A percentile compares a stretch with the other conserved stretches of the same genome.
Conservation (phyloP, 495 filamentous ascomycete genomes). For the Penicillium cinerascens region DNA sequence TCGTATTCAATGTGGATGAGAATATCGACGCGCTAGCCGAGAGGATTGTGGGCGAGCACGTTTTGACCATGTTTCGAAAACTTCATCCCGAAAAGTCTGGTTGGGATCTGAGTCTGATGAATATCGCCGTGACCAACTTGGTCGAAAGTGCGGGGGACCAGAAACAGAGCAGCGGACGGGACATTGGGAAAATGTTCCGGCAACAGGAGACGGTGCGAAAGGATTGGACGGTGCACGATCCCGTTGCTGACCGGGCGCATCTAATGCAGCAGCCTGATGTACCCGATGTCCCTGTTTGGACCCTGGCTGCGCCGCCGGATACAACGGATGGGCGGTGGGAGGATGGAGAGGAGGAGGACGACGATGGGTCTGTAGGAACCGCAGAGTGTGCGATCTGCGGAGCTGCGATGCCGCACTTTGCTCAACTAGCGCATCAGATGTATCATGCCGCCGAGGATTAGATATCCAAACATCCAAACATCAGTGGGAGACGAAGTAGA, state of each 20-base stretch:
- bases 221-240: slow-evolving; percentile 48
- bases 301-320: slow-evolving; percentile 1
- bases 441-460: slow-evolving; percentile 53
- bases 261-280: slow-evolving; percentile 9
- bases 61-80: slow-evolving; percentile 67
- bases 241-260: slow-evolving; percentile 1
- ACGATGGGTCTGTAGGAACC: slow-evolving; percentile 32
- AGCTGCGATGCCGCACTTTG: slow-evolving; percentile 65
- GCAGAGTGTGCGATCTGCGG: slow-evolving; percentile 58
- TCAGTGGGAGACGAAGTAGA: too few species aligned
- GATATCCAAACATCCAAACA: not conserved
- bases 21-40: slow-evolving; percentile 57
- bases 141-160: slow-evolving; percentile 53
- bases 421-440: slow-evolving; percentile 65
- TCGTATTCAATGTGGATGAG: slow-evolving; percentile 62
- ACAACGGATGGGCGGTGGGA: slow-evolving; percentile 18
- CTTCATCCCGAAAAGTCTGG: slow-evolving; percentile 65
- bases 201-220: slow-evolving; percentile 61
- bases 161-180: slow-evolving; percentile 47
- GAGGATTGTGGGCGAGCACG: slow-evolving; percentile 61
- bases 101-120: slow-evolving; percentile 79
- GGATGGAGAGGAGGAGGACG: slow-evolving; percentile 47
- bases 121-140: slow-evolving; percentile 87
- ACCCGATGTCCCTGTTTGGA: not conserved
- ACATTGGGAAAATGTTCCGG: slow-evolving; percentile 69